A percentile compares a stretch with the other conserved stretches of the same genome.
These are phyloP conservation scores for Neurospora sp. DNA, from an alignment of 495 filamentous ascomycete genomes.

Conservation along the genomic window DNA sequence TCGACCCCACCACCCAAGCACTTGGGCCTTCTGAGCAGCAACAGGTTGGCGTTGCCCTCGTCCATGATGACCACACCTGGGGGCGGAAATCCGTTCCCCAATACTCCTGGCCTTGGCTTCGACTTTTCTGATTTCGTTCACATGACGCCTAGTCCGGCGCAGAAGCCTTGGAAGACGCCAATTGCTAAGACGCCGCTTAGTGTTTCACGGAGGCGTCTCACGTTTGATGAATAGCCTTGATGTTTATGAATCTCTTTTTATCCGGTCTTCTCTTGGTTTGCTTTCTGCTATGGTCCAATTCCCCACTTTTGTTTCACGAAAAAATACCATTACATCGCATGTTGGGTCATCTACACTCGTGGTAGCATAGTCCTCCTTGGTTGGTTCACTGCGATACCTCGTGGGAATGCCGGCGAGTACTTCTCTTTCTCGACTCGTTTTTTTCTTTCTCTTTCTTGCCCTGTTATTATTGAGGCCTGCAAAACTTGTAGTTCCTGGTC, in stretches of 20 bases:
- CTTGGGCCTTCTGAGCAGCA: constrained; percentile 18
- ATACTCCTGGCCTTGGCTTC: constrained; percentile 58
- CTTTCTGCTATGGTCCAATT: neutral
- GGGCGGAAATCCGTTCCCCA: constrained; percentile 49
- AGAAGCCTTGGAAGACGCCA: constrained; percentile 71
- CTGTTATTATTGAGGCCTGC: neutral
- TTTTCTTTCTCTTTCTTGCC: neutral
- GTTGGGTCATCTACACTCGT: neutral
- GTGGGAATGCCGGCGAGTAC: neutral
- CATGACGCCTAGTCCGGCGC: constrained; percentile 89
- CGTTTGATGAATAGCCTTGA: constrained; percentile 33
- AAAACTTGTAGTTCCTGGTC: neutral
- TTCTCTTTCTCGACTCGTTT: neutral
- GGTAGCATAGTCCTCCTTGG: neutral
- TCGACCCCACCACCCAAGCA: constrained; percentile 76
- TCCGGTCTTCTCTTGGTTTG: neutral
- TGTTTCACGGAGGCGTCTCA: constrained; percentile 30
- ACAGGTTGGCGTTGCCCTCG: constrained; percentile 58
- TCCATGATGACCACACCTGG: constrained; percentile 87
- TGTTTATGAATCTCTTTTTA: neutral
- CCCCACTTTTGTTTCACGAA: neutral
- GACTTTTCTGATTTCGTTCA: constrained; percentile 97
- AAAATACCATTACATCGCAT: constrained; percentile 1
- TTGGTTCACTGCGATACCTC: too few species aligned
- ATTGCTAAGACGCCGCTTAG: constrained; percentile 36